Base-by-base conservation (phyloP, 106 monocot species). In the Triglochin maritima region DNA sequence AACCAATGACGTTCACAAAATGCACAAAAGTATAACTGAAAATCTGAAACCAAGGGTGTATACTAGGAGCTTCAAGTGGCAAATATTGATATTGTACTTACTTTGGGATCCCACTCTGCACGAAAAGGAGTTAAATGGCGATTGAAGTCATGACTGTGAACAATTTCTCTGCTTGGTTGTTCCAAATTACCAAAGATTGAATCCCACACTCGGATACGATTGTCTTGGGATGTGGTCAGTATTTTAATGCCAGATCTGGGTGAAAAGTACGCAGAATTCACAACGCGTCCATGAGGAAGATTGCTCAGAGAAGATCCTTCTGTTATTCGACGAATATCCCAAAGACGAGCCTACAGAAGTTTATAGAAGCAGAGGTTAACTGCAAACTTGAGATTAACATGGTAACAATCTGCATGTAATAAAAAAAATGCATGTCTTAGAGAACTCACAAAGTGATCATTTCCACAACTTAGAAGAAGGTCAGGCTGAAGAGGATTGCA, bases 51-150 rank as follows among this genome's bases (percentile, higher is more conserved):
- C n/a, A n/a, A n/a, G n/a, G n/a, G n/a, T n/a, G n/a, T n/a, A n/a
- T n/a, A n/a, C n/a, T n/a, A n/a, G n/a, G n/a, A n/a, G n/a, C n/a
- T n/a, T n/a, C n/a, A n/a, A n/a, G n/a, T n/a, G n/a, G n/a, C n/a
- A n/a, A n/a, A n/a, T 55, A 55, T 5, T 11, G n/a, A 55, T 4
- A 59, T 8, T 3, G 12, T 49, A 49, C 3, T 44, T 54, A 94
- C 94, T 85, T 95, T 95, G 64, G 95, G 95, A 65, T 95, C 95
- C 95, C 95, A 95, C 75, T 95, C 90, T 16, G 89, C 95, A 67
- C 78, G 76, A 63, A 95, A 95, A 64, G 90, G 85, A 76, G 95
- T 95, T 73, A 90, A 66, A 63, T 95, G 90, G 14, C 95, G 72
- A 60, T 87, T 90, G 73, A 90, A 95, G 80, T 95, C 90, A 77